A percentile compares a stretch with the other conserved stretches of the same genome.
Evolutionary conservation across 768 basidiomycete genomes (phyloP).

Genomic region (Fomitopsis serialis): DNA sequence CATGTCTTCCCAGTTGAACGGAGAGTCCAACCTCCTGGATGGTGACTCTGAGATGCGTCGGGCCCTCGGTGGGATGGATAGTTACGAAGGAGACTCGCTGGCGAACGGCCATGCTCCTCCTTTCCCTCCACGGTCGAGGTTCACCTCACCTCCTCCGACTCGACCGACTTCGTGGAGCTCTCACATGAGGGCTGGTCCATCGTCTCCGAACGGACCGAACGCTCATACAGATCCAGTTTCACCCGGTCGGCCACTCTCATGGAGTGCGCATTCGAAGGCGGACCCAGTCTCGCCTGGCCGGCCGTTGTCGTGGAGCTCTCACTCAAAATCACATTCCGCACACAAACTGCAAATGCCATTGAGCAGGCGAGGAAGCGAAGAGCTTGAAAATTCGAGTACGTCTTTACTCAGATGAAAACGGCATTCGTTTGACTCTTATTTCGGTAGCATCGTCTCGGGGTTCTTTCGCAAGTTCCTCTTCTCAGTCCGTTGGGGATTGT

Average conservation of each 20-base stretch:
- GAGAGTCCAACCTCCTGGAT: conserved; percentile 61
- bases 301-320: conserved; percentile 18
- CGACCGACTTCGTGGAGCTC: neutral
- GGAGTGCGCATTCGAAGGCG: neutral
- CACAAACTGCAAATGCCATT: conserved; percentile 14
- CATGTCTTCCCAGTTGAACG: conserved; percentile 45
- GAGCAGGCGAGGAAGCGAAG: conserved; percentile 15
- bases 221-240: neutral
- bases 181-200: neutral
- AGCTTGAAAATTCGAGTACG: conserved; percentile 15
- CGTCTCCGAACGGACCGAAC: neutral
- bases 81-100: conserved; percentile 37
- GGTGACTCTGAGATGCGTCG: conserved; percentile 71
- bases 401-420: neutral
- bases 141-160: neutral
- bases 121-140: neutral
- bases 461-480: conserved; percentile 16
- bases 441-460: too few species aligned
- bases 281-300: conserved; percentile 9
- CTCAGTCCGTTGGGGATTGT: conserved; percentile 23
- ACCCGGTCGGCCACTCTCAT: neutral
- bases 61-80: conserved; percentile 50
- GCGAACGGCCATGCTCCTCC: conserved; percentile 2
- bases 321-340: conserved; percentile 18
- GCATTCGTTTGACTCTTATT: too few species aligned